Base-by-base conservation (phyloP, 495 filamentous ascomycete species). In the Aspergillus homomorphus region DNA sequence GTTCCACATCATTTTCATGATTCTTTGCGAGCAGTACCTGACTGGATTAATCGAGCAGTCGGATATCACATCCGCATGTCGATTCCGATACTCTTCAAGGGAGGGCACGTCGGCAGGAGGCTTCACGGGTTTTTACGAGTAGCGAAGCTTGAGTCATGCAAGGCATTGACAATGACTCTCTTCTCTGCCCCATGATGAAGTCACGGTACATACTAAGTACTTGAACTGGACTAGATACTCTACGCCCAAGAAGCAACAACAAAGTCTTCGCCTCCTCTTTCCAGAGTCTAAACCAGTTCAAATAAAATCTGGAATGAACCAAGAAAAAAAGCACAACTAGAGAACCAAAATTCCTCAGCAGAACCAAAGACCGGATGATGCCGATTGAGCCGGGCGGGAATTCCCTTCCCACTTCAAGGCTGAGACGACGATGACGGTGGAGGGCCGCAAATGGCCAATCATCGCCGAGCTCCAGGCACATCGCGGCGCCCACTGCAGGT, bases 381-480 rank as follows among this genome's bases (percentile, higher is more conserved):
- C 58, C 58, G 58, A 43, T 45, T 18, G 45, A 51, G 22, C 59
- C 59, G 59, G 56, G 48, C 21, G 18, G 22, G 23, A 51, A 38
- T 38, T 38, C 33, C 33, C 33, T 38, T 38, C 33, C 33, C 33
- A 38, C 33, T 38, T n/a, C n/a, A n/a, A n/a, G n/a, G n/a, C n/a
- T 38, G 33, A 38, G 33, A 38, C 33, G 38, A 42, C 51, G 38
- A 49, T n/a, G 26, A 33, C 45, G 12, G 22, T 44, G 26, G 48
- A 38, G 3, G n/a, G 54, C 54, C 38, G 59, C 53, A 53, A 57
- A 54, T 54, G 49, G 59, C 59, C 52, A 54, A 49, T 61, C 48
- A 56, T 48, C 52, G 45, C 48, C 38, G 18, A 14, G 48, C 48
- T 23, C n/a, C 48, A 28, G 19, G 15, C 19, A 16, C 28, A n/a